Conservation (phyloP, 257 asterid species). For the Solanum sitiens region DNA sequence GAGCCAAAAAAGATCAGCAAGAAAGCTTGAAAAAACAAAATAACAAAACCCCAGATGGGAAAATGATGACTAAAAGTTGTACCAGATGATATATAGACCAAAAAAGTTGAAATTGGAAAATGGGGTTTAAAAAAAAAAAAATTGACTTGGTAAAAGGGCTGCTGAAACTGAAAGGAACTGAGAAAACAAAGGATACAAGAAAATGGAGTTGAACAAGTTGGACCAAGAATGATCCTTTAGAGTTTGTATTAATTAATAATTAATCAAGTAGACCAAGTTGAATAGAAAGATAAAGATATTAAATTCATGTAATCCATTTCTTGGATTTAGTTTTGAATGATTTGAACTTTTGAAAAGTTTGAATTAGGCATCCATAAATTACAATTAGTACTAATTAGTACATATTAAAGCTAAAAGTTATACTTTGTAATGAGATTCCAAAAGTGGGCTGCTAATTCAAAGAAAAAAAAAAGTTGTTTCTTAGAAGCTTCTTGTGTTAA, state of each 20-base stretch:
- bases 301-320: background rate
- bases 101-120: background rate
- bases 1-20: background rate
- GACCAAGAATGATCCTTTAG: background rate
- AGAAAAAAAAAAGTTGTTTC: background rate
- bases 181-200: background rate
- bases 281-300: background rate
- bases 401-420: background rate
- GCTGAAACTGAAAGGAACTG: background rate
- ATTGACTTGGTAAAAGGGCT: background rate
- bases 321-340: background rate
- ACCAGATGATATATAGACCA: background rate
- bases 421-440: background rate
- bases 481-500: background rate
- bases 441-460: background rate
- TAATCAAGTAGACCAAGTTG: background rate
- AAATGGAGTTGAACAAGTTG: background rate
- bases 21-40: background rate
- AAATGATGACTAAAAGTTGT: background rate
- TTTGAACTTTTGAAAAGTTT: background rate
- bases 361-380: background rate
- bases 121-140: background rate
- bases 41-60: background rate
- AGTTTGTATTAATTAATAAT: background rate
- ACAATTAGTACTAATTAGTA: background rate